Percentiles rank a stretch among this genome's conserved stretches.
Conservation (phyloP, 1,139 yeast species). For the Hyphopichia khmerensis region DNA sequence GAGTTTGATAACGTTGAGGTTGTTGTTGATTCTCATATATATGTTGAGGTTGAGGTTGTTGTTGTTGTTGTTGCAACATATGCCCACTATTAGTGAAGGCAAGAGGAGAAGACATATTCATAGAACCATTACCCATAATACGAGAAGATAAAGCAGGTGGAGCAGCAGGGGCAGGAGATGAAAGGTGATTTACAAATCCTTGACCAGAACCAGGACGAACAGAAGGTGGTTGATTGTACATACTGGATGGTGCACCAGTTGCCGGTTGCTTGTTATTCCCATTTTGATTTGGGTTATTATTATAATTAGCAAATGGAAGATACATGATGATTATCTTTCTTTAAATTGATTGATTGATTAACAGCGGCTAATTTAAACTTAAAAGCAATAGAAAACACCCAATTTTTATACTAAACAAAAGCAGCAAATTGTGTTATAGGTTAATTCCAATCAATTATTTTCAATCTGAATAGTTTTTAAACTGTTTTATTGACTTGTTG, state of each 20-base stretch:
- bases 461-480: no score
- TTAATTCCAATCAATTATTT: no score
- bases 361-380: not conserved
- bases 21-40: constrained; percentile 9
- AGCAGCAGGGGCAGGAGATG: constrained; percentile 2
- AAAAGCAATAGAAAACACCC: no score
- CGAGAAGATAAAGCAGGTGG: constrained; percentile 5
- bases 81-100: constrained; percentile 3
- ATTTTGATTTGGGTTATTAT: constrained; percentile 4
- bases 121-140: constrained; percentile 4
- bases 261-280: not conserved
- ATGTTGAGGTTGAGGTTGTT: constrained; percentile 8
- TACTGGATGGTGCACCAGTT: constrained; percentile 2
- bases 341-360: not conserved
- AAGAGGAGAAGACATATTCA: constrained; percentile 6
- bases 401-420: no score
- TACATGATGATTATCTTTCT: constrained; percentile 10
- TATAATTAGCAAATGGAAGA: constrained; percentile 13
- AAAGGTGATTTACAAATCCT: constrained; percentile 1
- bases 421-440: no score
- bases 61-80: constrained; percentile 5
- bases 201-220: constrained; percentile 3
- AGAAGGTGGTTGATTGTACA: constrained; percentile 3
- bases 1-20: constrained; percentile 11
- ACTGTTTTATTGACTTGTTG: no score